Base-by-base conservation (phyloP, 306 rosid genomes). In the Carpinus fangiana region DNA sequence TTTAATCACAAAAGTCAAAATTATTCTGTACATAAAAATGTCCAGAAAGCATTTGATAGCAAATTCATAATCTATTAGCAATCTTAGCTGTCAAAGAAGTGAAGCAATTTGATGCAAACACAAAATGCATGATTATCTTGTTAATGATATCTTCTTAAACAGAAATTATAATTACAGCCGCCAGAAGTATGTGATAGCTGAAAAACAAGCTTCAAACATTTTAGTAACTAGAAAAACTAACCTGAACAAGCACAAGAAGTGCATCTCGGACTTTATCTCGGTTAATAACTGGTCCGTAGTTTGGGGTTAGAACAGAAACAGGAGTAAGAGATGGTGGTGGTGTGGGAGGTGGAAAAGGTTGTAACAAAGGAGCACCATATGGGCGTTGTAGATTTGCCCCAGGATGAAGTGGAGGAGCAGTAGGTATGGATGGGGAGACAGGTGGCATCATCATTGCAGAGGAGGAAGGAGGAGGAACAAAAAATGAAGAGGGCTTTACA, bases 301-400 rank as follows among this genome's bases (percentile, higher is more conserved):
- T 83, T 38, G 88, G 78, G 79, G 78, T 65, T 53, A 86, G 77
- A 57, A 70, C 4, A 45, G 87, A 67, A 62, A 81, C 45, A 17
- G 91, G 91, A 73, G 91, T 76, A 55, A 88, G 89, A 61, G 88
- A 88, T 31, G 83, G 88, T 54, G 89, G 89, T 56, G 89, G 91
- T 61, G 61, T 81, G 61, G 91, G 89, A 9, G 91, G 88, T 18
- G 91, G 91, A 73, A 88, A 86, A 53, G 89, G 86, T 77, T 86
- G 88, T 71, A 86, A 81, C 82, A 86, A 73, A 31, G 86, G 89
- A 76, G 86, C 65, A 88, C 91, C 91, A 76, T 83, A 86, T 43
- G 88, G 85, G 13, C 89, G 89, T 66, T 86, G 89, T 55, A 67
- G 78, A 3, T 50, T 83, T 23, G 26, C 81, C 62, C 84, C 74